phyloP scores from a whole-genome alignment of 1,284 basidiomycete genomes.

The Lignosus rhinocerotis region DNA sequence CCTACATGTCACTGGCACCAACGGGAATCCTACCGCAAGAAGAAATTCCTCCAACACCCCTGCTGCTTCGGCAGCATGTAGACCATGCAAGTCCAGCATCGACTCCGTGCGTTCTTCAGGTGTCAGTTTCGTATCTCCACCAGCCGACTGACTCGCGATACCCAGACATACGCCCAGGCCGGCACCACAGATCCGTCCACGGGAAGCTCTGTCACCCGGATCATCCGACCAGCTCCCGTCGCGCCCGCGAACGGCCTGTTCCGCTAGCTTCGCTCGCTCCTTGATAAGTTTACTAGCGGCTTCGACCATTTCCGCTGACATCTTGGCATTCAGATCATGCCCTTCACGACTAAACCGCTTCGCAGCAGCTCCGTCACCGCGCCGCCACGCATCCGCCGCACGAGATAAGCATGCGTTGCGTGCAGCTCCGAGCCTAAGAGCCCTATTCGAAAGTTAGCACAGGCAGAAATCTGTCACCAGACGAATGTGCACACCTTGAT shows the following conservation, averaged over 20 bases:
- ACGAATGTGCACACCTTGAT: constrained; percentile 38
- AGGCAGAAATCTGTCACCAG: neutral
- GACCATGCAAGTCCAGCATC: constrained; percentile 81
- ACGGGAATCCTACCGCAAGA: constrained; percentile 62
- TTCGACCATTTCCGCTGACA: constrained; percentile 80
- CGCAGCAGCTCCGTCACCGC: constrained; percentile 92
- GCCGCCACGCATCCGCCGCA: constrained; percentile 92
- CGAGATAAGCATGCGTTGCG: constrained; percentile 94
- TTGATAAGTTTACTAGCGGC: constrained; percentile 81
- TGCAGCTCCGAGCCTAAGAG: constrained; percentile 88
- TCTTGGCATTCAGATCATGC: constrained; percentile 88
- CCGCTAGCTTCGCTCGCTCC: constrained; percentile 75
- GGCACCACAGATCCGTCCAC: constrained; percentile 80
- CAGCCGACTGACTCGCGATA: constrained; percentile 61
- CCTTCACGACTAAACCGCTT: constrained; percentile 93
- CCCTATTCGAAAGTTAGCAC: constrained; percentile 39
- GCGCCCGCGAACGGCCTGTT: constrained; percentile 71
- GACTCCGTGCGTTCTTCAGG: constrained; percentile 84
- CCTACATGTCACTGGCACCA: neutral
- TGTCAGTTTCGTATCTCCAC: constrained; percentile 56
- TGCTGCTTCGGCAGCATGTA: constrained; percentile 90
- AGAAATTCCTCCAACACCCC: constrained; percentile 92
- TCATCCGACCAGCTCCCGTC: constrained; percentile 83
- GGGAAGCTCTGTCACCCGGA: constrained; percentile 70
- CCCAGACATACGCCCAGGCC: constrained; percentile 86